Percentiles rank a stretch among this genome's conserved stretches.
These are phyloP conservation scores for Quercus agrifolia DNA, from an alignment of 306 rosid species.

Conservation along the genomic window DNA sequence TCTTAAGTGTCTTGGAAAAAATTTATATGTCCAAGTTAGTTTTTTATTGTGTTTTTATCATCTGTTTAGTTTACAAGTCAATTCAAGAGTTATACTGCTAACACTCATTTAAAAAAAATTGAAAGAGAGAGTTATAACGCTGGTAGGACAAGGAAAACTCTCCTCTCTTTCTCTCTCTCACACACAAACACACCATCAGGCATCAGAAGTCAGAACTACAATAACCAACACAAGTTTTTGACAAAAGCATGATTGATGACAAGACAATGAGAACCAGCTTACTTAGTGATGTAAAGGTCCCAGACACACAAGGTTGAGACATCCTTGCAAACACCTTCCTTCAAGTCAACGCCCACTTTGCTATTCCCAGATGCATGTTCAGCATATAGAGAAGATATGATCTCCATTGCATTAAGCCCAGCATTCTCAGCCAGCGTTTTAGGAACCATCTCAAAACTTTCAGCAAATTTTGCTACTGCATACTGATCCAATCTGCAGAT, in stretches of 20 bases:
- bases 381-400: conserved; percentile 93
- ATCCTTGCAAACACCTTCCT: conserved; percentile 77
- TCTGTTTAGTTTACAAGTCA: too few relatives aligned
- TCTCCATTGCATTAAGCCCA: conserved; percentile 93
- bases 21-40: too few relatives aligned
- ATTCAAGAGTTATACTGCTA: too few relatives aligned
- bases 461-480: conserved; percentile 95
- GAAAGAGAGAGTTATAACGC: too few relatives aligned
- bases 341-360: conserved; percentile 86
- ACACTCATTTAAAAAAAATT: too few relatives aligned
- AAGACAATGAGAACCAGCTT: conserved; percentile 27
- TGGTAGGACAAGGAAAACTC: too few relatives aligned
- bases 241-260: neutral
- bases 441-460: conserved; percentile 93
- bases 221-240: neutral
- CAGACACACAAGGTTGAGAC: conserved; percentile 53
- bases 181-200: too few relatives aligned
- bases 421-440: conserved; percentile 31
- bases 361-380: conserved; percentile 93
- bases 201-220: neutral
- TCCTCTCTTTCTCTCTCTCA: too few relatives aligned
- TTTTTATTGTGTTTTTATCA: too few relatives aligned
- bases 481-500: conserved; percentile 69
- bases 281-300: conserved; percentile 93
- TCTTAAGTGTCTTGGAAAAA: too few relatives aligned